A percentile compares a stretch with the other conserved stretches of the same genome.
phyloP scores from a whole-genome alignment of 208 protist genomes.

The Leishmania arabica region DNA sequence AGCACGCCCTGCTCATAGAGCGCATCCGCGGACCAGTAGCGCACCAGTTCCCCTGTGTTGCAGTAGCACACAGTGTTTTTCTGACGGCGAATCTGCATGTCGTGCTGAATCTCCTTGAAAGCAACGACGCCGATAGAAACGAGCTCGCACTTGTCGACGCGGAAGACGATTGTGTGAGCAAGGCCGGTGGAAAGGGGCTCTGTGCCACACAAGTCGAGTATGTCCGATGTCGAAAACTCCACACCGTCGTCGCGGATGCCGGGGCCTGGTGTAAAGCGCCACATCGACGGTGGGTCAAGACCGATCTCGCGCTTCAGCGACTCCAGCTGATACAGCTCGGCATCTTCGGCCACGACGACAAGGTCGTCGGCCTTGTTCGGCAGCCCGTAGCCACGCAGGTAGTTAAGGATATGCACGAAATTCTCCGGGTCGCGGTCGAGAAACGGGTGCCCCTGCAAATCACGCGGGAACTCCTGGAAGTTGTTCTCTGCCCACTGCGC shows the following conservation, averaged over 20 bases:
- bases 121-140: slow-evolving; percentile 72
- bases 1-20: slow-evolving; percentile 45
- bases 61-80: slow-evolving; percentile 70
- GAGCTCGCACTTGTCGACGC: slow-evolving; percentile 79
- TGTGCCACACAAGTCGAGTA: slow-evolving; percentile 73
- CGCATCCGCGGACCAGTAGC: slow-evolving; percentile 37
- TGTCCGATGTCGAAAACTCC: slow-evolving; percentile 74
- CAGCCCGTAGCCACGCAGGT: slow-evolving; percentile 83
- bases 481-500: slow-evolving; percentile 63
- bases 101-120: slow-evolving; percentile 36
- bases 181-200: slow-evolving; percentile 56
- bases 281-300: slow-evolving; percentile 43
- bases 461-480: slow-evolving; percentile 75
- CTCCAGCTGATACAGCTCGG: slow-evolving; percentile 62
- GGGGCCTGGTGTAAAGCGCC: slow-evolving; percentile 76
- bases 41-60: slow-evolving; percentile 79
- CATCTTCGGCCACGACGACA: slow-evolving; percentile 78
- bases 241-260: slow-evolving; percentile 61
- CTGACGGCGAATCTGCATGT: slow-evolving; percentile 61
- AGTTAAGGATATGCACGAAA: slow-evolving; percentile 84
- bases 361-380: slow-evolving; percentile 62
- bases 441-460: slow-evolving; percentile 73
- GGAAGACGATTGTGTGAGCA: slow-evolving; percentile 60
- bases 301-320: slow-evolving; percentile 59
- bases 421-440: slow-evolving; percentile 83